These are phyloP conservation scores for Fusarium sp. DNA, from an alignment of 2,329 filamentous ascomycete species.

Conservation along the genomic window DNA sequence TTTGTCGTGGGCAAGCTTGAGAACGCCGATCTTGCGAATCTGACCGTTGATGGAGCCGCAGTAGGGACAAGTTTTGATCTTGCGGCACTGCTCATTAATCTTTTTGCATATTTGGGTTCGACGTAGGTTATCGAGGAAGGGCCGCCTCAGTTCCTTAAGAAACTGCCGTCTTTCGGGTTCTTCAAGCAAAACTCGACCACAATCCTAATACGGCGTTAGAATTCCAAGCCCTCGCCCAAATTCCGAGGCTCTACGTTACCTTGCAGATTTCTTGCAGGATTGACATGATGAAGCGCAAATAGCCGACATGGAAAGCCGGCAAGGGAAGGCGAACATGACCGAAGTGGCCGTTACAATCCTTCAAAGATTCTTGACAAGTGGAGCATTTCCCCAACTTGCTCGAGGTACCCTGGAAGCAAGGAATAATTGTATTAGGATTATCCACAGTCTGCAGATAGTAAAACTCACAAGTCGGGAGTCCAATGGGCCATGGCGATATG, in stretches of 20 bases:
- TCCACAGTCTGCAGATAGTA: neutral
- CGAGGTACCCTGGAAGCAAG: conserved; percentile 77
- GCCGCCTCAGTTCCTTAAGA: conserved; percentile 84
- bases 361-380: conserved; percentile 86
- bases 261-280: conserved; percentile 98
- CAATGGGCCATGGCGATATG: conserved; percentile 87
- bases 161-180: conserved; percentile 84
- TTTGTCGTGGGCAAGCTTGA: conserved; percentile 96
- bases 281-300: conserved; percentile 92
- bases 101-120: conserved; percentile 88
- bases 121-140: conserved; percentile 89
- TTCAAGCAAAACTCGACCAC: conserved; percentile 85
- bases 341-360: conserved; percentile 95
- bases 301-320: conserved; percentile 96
- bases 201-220: conserved; percentile 68
- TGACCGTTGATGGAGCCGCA: conserved; percentile 90
- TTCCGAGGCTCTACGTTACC: conserved; percentile 49
- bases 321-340: conserved; percentile 92
- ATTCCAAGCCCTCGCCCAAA: neutral
- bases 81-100: conserved; percentile 91
- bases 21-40: conserved; percentile 91
- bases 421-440: conserved; percentile 8
- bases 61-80: conserved; percentile 85
- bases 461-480: conserved; percentile 80
- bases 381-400: conserved; percentile 84